These are phyloP conservation scores for Fraxinus greggii DNA, from an alignment of 305 asterid genomes.

Conservation along the genomic window DNA sequence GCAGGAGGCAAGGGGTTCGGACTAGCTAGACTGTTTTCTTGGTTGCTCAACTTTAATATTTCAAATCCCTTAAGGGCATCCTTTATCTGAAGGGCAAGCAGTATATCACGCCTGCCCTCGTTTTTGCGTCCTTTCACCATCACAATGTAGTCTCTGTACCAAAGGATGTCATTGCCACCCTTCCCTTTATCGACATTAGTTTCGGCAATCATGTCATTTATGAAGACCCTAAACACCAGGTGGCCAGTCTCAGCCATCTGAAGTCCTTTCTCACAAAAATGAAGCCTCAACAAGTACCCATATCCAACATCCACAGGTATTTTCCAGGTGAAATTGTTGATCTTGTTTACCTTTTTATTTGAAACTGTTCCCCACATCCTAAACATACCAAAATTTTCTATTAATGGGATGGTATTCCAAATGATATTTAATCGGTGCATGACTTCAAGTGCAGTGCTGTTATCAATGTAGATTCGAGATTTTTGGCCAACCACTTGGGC, in stretches of 20 bases:
- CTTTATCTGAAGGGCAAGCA: conserved; percentile 19
- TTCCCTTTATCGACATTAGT: conserved; percentile 11
- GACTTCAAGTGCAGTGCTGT: conserved; percentile 36
- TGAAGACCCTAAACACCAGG: conserved; percentile 22
- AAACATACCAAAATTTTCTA: conserved; percentile 17
- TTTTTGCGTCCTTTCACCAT: conserved; percentile 27
- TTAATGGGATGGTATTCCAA: not conserved
- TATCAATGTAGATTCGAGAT: conserved; percentile 25
- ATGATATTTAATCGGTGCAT: conserved; percentile 17
- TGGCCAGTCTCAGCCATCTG: conserved; percentile 19
- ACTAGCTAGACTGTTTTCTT: not conserved
- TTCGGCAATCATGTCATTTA: conserved; percentile 28
- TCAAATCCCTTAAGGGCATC: conserved; percentile 24
- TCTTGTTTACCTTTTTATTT: not conserved
- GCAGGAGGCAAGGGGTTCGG: not conserved
- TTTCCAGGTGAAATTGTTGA: conserved; percentile 24
- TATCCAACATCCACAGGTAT: conserved; percentile 35
- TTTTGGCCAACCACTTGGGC: conserved; percentile 31
- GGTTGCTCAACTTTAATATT: conserved; percentile 9
- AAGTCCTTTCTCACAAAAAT: conserved; percentile 32
- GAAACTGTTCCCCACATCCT: conserved; percentile 23
- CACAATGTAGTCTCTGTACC: conserved; percentile 32
- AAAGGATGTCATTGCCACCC: not conserved
- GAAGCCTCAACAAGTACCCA: conserved; percentile 40
- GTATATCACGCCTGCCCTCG: conserved; percentile 25